Evolutionary conservation across 1,284 basidiomycete species (phyloP).

Genomic region (Tausonia pullulans): DNA sequence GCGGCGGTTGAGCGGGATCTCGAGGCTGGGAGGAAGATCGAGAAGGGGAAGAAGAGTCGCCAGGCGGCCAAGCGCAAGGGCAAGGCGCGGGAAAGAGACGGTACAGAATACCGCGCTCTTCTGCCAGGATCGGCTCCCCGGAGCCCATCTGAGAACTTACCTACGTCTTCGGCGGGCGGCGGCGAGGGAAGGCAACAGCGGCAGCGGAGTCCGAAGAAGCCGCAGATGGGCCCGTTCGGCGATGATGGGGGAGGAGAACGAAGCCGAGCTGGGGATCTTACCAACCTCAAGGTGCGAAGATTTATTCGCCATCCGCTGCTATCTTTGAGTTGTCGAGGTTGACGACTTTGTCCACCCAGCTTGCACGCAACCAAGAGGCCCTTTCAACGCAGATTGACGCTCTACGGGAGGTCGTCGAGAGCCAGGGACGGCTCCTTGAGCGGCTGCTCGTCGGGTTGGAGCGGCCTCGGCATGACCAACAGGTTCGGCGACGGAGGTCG

Average conservation of each 20-base stretch:
- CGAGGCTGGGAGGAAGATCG: not conserved
- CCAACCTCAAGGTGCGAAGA: constrained; percentile 31
- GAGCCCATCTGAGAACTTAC: no score
- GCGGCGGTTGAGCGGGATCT: not conserved
- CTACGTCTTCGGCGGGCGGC: not conserved
- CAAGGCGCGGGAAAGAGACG: not conserved
- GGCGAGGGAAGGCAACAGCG: not conserved
- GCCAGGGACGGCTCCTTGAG: constrained; percentile 28
- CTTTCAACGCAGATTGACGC: constrained; percentile 32
- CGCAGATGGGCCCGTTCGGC: no score
- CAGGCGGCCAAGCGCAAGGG: not conserved
- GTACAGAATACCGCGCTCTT: not conserved
- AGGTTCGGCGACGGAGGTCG: no score
- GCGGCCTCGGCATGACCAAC: not conserved
- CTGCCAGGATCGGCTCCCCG: no score
- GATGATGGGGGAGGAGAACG: no score
- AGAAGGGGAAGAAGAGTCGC: not conserved
- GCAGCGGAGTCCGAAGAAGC: not conserved
- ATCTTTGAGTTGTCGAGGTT: not conserved
- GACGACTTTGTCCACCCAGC: not conserved
- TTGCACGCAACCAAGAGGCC: constrained; percentile 25
- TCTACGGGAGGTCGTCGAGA: constrained; percentile 29
- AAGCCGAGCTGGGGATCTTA: constrained; percentile 22
- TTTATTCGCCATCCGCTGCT: not conserved
- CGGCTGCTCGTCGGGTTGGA: constrained; percentile 21